Evolutionary conservation across 225 moss, liverwort and hornwort species (phyloP), one percentile per base, ranked within the genome.

Genomic region (Physcomitrium patens): DNA sequence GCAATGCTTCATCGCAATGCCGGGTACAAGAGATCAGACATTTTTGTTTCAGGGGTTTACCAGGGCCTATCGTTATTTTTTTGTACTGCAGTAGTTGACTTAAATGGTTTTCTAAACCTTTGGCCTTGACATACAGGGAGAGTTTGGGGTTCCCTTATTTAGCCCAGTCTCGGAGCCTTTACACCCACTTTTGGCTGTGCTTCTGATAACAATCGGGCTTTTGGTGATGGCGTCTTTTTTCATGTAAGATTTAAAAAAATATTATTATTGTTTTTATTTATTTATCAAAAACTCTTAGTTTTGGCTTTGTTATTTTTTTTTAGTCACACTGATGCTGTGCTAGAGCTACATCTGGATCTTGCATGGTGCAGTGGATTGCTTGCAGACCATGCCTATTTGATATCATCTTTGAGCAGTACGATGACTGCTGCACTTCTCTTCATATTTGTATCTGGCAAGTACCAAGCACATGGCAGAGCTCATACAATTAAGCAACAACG

Each of bases 151-250:
- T 22, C 77, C 94, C 56, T 75, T 99, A 27, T 79, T 81, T 67
- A 95, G 97, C 83, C 97, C 97, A 60, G 86, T 99, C 57, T 71
- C 94, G 45, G 91, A 95, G 73, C 81, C 89, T 12, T 46, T 93
- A 54, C 93, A 93, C 68, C 93, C 99, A 27, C 69, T 89, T 52
- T 74, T 99, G 89, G 89, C 95, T 28, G 84, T 99, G 67, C 82
- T 93, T 47, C 89, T 99, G 76, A 80, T 95, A 16, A 74, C 90
- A 1, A 69, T 85, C 67, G 95, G 99, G 19, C 91, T 95, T 54
- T 79, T 95, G 9, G 79, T 86, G 18, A 93, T 91, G 48, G 95
- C 91, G 10, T 88, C 89, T 4, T 99, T 99, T 86, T 95, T 93
- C 89, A 85, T 95, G 94, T 96, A 82, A 91, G 96, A 12, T 31